phyloP scores from a whole-genome alignment of 2,329 filamentous ascomycete genomes.

The Pestalotiopsis sp. region DNA sequence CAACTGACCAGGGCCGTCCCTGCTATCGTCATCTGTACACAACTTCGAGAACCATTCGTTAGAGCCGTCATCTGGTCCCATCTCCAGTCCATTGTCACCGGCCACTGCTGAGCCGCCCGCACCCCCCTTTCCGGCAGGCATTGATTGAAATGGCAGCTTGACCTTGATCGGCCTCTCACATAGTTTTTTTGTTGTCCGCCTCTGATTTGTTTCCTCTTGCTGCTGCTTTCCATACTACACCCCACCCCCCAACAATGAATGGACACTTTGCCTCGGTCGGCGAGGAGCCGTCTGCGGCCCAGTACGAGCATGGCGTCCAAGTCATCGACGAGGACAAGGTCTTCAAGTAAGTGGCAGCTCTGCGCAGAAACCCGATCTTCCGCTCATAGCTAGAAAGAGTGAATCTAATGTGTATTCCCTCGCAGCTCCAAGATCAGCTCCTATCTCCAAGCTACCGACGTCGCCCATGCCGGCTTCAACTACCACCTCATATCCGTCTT shows the following conservation, averaged over 20 bases:
- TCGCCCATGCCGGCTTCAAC: slow-evolving; percentile 92
- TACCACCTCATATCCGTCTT: slow-evolving; percentile 99
- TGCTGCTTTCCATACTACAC: slow-evolving; percentile 9
- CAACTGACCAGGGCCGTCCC: slow-evolving; percentile 1
- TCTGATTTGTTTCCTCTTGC: neutral
- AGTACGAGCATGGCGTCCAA: slow-evolving; percentile 93
- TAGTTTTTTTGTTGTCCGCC: too few species aligned
- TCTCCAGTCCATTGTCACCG: neutral
- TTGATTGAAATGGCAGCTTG: slow-evolving; percentile 1
- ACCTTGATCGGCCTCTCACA: neutral
- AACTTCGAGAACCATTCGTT: slow-evolving; percentile 7
- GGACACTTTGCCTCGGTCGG: slow-evolving; percentile 79
- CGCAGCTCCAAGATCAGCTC: slow-evolving; percentile 73
- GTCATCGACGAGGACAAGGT: slow-evolving; percentile 95
- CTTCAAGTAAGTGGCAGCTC: slow-evolving; percentile 78
- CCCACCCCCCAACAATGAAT: slow-evolving; percentile 58
- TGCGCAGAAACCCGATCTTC: neutral
- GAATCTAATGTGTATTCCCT: slow-evolving; percentile 17
- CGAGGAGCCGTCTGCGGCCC: slow-evolving; percentile 62
- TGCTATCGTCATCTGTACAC: slow-evolving; percentile 12
- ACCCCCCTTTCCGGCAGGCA: neutral
- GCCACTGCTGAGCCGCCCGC: neutral
- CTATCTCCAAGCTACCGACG: slow-evolving; percentile 79
- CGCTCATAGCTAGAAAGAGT: neutral
- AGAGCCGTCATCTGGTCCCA: slow-evolving; percentile 15